phyloP scores from a whole-genome alignment of 129 eudicot species.

The Dittrichia graveolens region DNA sequence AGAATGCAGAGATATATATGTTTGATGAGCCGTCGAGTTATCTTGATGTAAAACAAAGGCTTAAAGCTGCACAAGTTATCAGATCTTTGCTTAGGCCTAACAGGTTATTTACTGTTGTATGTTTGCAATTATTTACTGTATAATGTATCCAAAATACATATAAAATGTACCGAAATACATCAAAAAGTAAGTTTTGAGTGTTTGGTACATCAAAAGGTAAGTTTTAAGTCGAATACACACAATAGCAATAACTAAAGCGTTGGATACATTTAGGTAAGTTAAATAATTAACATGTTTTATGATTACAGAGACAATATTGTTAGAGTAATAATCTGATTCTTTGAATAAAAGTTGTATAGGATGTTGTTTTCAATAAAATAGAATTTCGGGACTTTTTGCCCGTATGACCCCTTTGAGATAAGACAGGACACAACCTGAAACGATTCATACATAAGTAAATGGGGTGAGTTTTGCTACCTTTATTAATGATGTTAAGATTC shows the following conservation, averaged over 20 bases:
- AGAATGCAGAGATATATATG: slow-evolving; percentile 80
- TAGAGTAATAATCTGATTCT: neutral
- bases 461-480: neutral
- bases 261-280: no score
- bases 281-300: neutral
- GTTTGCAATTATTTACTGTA: slow-evolving; percentile 6
- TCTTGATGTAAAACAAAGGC: slow-evolving; percentile 94
- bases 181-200: no score
- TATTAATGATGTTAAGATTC: neutral
- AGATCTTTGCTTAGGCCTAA: slow-evolving; percentile 80
- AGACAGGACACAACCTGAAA: neutral
- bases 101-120: slow-evolving; percentile 42
- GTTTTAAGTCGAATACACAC: no score
- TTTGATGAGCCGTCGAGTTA: slow-evolving; percentile 95
- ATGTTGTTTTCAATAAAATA: neutral
- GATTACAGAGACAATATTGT: neutral
- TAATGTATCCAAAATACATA: neutral
- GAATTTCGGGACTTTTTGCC: neutral
- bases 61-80: slow-evolving; percentile 91
- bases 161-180: no score
- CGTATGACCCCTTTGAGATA: neutral
- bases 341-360: neutral
- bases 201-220: no score
- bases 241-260: no score
- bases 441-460: neutral